Base-by-base conservation (phyloP, 768 basidiomycete species). In the Pulveroboletus sp. region DNA sequence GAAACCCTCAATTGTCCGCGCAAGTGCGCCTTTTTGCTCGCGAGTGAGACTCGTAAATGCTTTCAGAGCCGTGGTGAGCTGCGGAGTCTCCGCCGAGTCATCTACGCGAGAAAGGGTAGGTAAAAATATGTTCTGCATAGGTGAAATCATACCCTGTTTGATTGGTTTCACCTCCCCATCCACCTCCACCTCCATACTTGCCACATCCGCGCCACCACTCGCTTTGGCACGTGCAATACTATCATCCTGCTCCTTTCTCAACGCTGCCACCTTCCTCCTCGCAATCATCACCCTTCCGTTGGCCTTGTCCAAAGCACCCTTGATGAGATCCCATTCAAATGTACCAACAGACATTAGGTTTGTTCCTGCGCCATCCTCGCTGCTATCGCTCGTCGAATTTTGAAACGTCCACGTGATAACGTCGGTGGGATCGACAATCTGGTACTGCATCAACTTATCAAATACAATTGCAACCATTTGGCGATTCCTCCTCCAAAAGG, bases 401-500 rank as follows among this genome's bases (percentile, higher is more conserved):
- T 71, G 64, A 67, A 97, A 95, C 15, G 86, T 81, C 87, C 89
- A 95, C 4, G 72, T 73, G 47, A 96, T 85, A 8, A 98, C 86
- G 57, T 99, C 94, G 14, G 83, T 82, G 0, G 94, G 92, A 59
- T 97, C 93, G 36, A 98, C 86, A 49, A 98, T 89, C 64, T 96
- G 93, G 69, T 99, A 99, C 65, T 98, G 95, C 83, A 98, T 89
- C 47, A 98, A 73, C 71, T 99, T 99, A 75, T 98, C 96, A 54
- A 95, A 86, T 8, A 97, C 93, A 62, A 99, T 93, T 14, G 78
- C 77, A 41, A 93, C 75, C 83, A 93, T 91, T 59, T 97, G 93
- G 28, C 79, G 74, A 61, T 88, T 92, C 58, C 82, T 69, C 55
- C 77, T 77, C 94, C 94, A 99, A 71, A 94, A 98, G 5, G 74